phyloP scores from a whole-genome alignment of 345 rosid genomes.

The Populus tremula region DNA sequence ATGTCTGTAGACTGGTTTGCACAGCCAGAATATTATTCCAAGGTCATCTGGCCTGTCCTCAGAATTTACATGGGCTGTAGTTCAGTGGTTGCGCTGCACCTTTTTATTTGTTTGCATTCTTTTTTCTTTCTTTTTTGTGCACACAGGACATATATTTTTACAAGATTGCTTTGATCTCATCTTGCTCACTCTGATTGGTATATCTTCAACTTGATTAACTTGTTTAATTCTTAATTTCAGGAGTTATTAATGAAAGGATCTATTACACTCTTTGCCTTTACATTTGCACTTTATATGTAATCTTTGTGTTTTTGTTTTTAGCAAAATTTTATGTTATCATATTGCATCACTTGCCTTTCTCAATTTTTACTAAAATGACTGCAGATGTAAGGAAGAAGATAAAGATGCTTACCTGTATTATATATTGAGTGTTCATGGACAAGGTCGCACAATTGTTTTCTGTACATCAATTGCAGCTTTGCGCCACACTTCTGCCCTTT shows the following conservation, averaged over 20 bases:
- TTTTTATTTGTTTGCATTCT: background rate
- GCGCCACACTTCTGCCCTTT: conserved; percentile 73
- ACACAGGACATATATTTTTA: background rate
- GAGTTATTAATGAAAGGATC: background rate
- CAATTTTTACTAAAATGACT: background rate
- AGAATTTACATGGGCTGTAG: background rate
- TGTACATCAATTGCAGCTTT: conserved; percentile 94
- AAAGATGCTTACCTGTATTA: conserved; percentile 86
- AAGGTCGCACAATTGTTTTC: conserved; percentile 89
- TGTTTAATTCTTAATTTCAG: background rate
- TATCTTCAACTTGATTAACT: background rate
- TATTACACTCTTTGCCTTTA: background rate
- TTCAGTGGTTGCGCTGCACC: background rate
- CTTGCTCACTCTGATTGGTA: background rate
- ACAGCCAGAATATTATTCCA: background rate
- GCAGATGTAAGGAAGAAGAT: conserved; percentile 88
- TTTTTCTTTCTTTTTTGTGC: background rate
- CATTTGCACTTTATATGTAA: background rate
- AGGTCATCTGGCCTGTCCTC: background rate
- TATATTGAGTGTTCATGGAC: conserved; percentile 84
- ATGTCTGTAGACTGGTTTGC: background rate
- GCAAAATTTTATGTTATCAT: background rate
- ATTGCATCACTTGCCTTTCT: background rate
- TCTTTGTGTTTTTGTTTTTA: background rate
- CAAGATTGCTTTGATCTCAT: background rate